Evolutionary conservation across 2,329 filamentous ascomycete genomes (phyloP), one percentile per base, ranked within the genome.

Genomic region (Exserohilum rostratum): DNA sequence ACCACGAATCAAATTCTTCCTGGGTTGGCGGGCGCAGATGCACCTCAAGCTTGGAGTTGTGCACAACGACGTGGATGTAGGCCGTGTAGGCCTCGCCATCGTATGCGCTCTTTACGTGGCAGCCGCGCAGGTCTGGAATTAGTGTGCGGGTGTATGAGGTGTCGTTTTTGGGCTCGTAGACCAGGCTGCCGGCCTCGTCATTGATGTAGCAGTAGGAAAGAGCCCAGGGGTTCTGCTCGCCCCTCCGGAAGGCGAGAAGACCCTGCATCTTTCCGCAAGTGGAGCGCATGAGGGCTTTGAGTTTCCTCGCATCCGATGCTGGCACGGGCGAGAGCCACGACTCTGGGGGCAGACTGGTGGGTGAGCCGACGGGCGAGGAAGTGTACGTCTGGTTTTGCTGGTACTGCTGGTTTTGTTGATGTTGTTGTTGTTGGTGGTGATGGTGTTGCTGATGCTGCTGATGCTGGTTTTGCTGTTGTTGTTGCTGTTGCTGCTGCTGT

Each of bases 231-330:
- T 82, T 85, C 20, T 79, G 78, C 12, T 81, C 79, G 33, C 86
- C 85, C 38, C 81, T 80, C 64, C 89, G 85, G 69, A 90, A 93
- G 60, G 90, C 87, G 27, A 92, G 81, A 62, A 88, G 86, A 51
- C 90, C 90, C 65, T 87, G 87, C 90, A 93, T 95, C 61, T 87
- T 84, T 25, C 91, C 90, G 67, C 88, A 89, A 6, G 91, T 78
- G 20, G 83, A 87, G 72, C 87, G 90, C 90, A 95, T 93, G 55
- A 95, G 77, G 65, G 86, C 81, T 49, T 92, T 78, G 22, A 93
- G 83, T 68, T 86, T 89, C 64, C 88, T 88, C 34, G 88, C 86
- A 73, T 92, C 88, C 17, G 84, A 82, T 3, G 86, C 87, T 31
- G 83, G 82, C 44, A 77, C 64, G 51, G 78, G 65, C 69, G 71